Base-by-base conservation (phyloP, 78 protist species). In the slime mould (Dictyostelium discoideum) region DNA sequence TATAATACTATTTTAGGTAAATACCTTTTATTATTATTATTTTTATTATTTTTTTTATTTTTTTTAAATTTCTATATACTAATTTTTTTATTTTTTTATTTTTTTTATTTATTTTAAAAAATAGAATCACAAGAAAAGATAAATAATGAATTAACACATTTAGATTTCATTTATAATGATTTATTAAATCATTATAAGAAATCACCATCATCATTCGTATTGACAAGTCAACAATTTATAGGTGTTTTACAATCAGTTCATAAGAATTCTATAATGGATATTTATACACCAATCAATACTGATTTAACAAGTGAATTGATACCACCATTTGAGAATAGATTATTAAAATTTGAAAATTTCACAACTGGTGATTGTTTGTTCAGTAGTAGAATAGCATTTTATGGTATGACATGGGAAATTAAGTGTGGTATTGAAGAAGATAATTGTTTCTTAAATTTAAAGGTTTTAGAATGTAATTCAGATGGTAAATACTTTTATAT, bases 381-480 rank as follows among this genome's bases (percentile, higher is more conserved):
- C 18, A 24, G 39, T 39, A 90, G 80, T 82, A 77, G 87, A 18
- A 72, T 90, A 63, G 24, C 46, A n/a, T 90, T 77, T 32, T 82
- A 65, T 90, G 94, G 94, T 16, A 90, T 67, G 60, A 48, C 84
- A 44, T 90, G 94, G 94, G 94, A 90, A 20, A 57, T 90, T 18
- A 80, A 46, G 37, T 90, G 94, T 69, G 94, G 94, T 37, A 50
- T 90, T 13, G 94, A 90, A 4, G 83, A 82, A 3, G 94, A 90
- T 37, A 82, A 90, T 37, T 40, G 85, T 54, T 90, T 65, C 76
- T 50, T 90, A 8, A 90, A 90, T 69, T 37, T 90, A 44, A 90
- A 90, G 39, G 69, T 90, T 4, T 37, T 90, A 24, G 94, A 90
- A 20, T 77, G 87, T 20, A 81, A 73, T 42, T 80, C 85, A 2